A percentile compares a stretch with the other conserved stretches of the same genome.
phyloP scores from a whole-genome alignment of 306 rosid genomes.

The Boehmeria nivea region DNA sequence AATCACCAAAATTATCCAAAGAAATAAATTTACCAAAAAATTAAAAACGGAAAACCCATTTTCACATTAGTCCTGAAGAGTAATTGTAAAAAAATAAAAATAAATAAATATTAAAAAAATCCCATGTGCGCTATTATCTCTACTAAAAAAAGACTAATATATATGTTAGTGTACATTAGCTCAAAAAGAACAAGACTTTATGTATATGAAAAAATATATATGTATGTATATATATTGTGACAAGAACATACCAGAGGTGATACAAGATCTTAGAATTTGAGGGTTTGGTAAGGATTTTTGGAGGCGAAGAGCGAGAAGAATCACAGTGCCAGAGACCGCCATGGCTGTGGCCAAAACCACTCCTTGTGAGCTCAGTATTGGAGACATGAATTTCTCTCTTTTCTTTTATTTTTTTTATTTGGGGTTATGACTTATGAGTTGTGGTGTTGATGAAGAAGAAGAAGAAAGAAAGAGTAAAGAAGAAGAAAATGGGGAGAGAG shows the following conservation, averaged over 20 bases:
- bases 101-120: no score
- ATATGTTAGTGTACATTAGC: no score
- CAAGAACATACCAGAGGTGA: constrained; percentile 56
- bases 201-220: no score
- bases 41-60: not conserved
- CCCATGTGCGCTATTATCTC: not conserved
- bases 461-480: no score
- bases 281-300: constrained; percentile 43
- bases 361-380: constrained; percentile 64
- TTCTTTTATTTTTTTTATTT: not conserved
- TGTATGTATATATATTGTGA: not conserved
- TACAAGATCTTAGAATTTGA: constrained; percentile 67
- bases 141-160: no score
- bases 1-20: constrained; percentile 9
- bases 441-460: no score
- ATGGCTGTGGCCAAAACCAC: constrained; percentile 92
- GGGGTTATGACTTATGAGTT: no score
- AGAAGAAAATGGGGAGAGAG: not conserved
- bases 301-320: constrained; percentile 75
- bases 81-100: no score
- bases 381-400: constrained; percentile 34
- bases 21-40: not conserved
- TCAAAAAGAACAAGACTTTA: not conserved
- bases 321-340: constrained; percentile 95
- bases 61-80: not conserved